Evolutionary conservation across 805 yeast species (phyloP), one percentile per base, ranked within the genome.

Genomic region (Saccharomycopsis fermentans): DNA sequence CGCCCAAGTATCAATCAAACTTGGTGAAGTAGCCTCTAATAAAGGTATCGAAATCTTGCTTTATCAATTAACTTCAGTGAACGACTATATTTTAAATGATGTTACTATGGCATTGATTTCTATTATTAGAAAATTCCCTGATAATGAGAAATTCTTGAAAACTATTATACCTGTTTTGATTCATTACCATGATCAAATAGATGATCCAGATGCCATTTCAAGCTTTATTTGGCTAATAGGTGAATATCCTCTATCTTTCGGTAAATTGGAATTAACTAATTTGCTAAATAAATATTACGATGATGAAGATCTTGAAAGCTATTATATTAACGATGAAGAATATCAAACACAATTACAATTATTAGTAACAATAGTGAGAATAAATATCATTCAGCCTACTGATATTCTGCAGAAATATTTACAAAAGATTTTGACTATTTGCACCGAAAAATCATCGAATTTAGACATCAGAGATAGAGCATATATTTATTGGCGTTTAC

Each of bases 381-480:
- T 86, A 54, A 75, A 71, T 43, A 62, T 77, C 27, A 57, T 64
- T 1, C 68, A 67, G 40, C 71, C 75, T 19, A 65, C 72, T 2
- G 66, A 70, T 4, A 63, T 62, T 14, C 68, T 70, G 55, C 74
- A 80, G 34, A 70, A 65, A 26, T 66, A 75, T 26, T 73, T 87
- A 63, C 91, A 86, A 65, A 74, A 73, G 50, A 76, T 83, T 6
- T 76, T 87, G 64, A 84, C 81, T 60, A 68, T 77, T 60, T 82
- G 88, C 9, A 86, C 90, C 3, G 80, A 78, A 59, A 78, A 80
- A 50, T 76, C 86, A 58, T 86, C 84, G 61, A 85, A 84, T 66
- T 81, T 89, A 1, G 95, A 87, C 67, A 86, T 87, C 29, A 77
- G 94, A 69, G 95, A 87, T 68, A 81, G 84, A 73, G 90, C 92